phyloP scores from a whole-genome alignment of 208 protist species.

The Vickermania spadyakhi region DNA sequence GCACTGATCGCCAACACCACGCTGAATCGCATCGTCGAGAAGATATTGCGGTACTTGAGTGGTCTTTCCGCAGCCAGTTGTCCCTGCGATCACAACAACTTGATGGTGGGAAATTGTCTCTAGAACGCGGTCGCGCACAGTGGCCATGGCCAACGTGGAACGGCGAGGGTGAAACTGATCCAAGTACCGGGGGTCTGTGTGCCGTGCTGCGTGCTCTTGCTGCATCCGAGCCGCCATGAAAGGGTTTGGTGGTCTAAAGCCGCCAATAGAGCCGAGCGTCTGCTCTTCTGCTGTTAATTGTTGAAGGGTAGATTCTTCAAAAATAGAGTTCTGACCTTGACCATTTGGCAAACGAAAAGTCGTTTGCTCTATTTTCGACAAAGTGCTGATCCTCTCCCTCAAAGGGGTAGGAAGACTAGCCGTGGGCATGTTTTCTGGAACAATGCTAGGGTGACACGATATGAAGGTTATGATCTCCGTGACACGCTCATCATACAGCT shows the following conservation, averaged over 20 bases:
- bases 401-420: slow-evolving; percentile 23
- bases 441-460: slow-evolving; percentile 25
- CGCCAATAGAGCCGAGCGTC: background rate
- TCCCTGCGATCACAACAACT: slow-evolving; percentile 83
- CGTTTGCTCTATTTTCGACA: slow-evolving; percentile 16
- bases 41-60: slow-evolving; percentile 92
- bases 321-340: background rate
- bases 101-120: slow-evolving; percentile 36
- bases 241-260: slow-evolving; percentile 5
- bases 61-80: slow-evolving; percentile 88
- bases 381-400: slow-evolving; percentile 12
- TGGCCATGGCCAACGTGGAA: slow-evolving; percentile 51
- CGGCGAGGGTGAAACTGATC: slow-evolving; percentile 38
- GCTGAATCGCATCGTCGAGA: slow-evolving; percentile 65
- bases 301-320: background rate
- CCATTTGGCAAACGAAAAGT: slow-evolving; percentile 13
- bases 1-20: slow-evolving; percentile 28
- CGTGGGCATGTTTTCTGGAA: slow-evolving; percentile 27
- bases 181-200: slow-evolving; percentile 39
- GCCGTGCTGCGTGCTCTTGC: slow-evolving; percentile 19
- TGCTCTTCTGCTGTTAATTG: background rate
- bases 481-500: slow-evolving; percentile 56
- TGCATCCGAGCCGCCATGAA: slow-evolving; percentile 26
- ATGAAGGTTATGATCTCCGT: slow-evolving; percentile 45
- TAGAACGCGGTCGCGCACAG: slow-evolving; percentile 40